Conservation (phyloP, 2,329 filamentous ascomycete species). For the Paradendryphiella salina region DNA sequence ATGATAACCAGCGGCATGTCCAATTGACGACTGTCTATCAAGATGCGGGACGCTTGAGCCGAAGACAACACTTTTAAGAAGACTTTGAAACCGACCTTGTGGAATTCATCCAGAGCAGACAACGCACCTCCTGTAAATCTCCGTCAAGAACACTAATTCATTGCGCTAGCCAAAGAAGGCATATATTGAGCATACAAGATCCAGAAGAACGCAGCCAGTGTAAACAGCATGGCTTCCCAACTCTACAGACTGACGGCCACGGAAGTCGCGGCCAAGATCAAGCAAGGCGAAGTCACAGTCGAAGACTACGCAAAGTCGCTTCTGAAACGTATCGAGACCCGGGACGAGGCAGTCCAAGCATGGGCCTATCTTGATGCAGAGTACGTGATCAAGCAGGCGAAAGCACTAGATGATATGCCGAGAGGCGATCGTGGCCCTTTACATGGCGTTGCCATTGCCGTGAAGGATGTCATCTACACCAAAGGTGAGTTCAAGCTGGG, state of each 20-base stretch:
- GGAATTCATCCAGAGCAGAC: no score
- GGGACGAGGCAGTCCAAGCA: conserved; percentile 33
- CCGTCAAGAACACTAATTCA: no score
- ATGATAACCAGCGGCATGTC: not conserved
- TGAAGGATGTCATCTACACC: conserved; percentile 62
- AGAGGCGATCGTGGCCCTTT: conserved; percentile 56
- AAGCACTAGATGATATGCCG: conserved; percentile 56
- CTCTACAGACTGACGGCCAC: conserved; percentile 30
- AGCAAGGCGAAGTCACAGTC: conserved; percentile 29
- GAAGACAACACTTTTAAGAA: not conserved
- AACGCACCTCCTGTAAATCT: no score
- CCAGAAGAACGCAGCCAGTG: not conserved
- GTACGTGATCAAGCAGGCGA: conserved; percentile 56
- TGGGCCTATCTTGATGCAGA: conserved; percentile 39
- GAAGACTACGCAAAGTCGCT: conserved; percentile 38
- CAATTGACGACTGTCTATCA: not conserved
- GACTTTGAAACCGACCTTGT: not conserved
- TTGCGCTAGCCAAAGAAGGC: no score
- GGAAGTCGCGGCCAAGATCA: conserved; percentile 28
- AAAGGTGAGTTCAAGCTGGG: conserved; percentile 37
- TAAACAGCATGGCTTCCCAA: conserved; percentile 5
- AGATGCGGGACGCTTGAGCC: conserved; percentile 1
- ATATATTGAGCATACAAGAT: no score
- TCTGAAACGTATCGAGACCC: conserved; percentile 30
- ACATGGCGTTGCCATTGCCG: conserved; percentile 61